Evolutionary conservation across 352 stramenopile species (phyloP), one percentile per base, ranked within the genome.

Genomic region (Globisporangium yorkense): DNA sequence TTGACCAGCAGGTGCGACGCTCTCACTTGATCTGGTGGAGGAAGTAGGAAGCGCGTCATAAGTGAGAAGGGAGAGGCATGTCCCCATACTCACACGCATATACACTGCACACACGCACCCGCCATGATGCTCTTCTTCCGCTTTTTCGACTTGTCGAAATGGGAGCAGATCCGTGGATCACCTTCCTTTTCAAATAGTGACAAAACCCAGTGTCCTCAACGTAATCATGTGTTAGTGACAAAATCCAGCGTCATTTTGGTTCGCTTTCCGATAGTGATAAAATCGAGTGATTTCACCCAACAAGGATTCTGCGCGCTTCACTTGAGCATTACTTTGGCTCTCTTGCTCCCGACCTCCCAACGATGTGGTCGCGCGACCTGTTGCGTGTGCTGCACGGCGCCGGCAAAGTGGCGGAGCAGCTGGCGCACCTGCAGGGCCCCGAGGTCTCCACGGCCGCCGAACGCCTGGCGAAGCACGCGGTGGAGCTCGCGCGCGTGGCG

Each of bases 1-100:
- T 98, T 98, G 67, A 98, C 95, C 10, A 98, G 87, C 66, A 98
- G 72, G 70, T 98, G 96, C 61, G 80, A 88, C 35, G 84, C 87
- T 56, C 74, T 72, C 21, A 94, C 80, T 88, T 92, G 80, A 9
- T 87, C 80, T 85, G 56, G 12, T 29, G 21, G 13, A 35, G 21
- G 24, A 49, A 1, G 18, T 15, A 45, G 33, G 20, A 7, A 51
- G 0, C 18, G 2, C 24, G 10, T 45, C 4, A 18, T 20, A 33
- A 15, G 12, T 35, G 21, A n/a, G 21, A 29, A 7, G 10, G 33
- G 6, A n/a, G 6, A 16, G 10, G 35, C 12, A 2, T 2, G 2
- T 5, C 37, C 12, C 12, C 37, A 5, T 12, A 10, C 37, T 18
- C 37, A 1, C 31, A 40, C 24, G 24, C 47, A 27, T 15, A 12